A percentile compares a stretch with the other conserved stretches of the same genome.
Conservation (phyloP, 2,329 filamentous ascomycete species). For the Fusarium oxysporum region DNA sequence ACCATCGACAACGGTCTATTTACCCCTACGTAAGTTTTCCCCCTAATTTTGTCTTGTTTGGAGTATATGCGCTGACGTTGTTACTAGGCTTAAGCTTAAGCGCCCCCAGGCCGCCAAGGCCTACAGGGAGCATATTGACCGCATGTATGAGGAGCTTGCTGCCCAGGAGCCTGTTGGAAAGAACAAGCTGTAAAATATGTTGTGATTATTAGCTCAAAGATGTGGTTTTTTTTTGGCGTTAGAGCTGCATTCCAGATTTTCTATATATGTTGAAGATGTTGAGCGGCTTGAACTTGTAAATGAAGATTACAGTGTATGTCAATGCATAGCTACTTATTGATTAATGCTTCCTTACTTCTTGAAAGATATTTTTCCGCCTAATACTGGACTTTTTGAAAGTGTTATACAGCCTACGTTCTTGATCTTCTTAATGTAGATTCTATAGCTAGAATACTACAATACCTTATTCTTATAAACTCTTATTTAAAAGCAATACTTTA, state of each 20-base stretch:
- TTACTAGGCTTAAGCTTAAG: conserved; percentile 68
- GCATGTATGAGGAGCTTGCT: conserved; percentile 66
- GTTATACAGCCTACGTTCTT: no score
- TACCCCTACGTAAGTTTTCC: conserved; percentile 81
- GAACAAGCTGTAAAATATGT: conserved; percentile 42
- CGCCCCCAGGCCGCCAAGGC: conserved; percentile 66
- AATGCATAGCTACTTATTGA: not conserved
- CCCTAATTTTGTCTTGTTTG: not conserved
- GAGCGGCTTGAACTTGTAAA: conserved; percentile 27
- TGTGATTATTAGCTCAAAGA: not conserved
- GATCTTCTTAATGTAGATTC: no score
- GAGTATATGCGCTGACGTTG: conserved; percentile 19
- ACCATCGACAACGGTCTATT: conserved; percentile 91
- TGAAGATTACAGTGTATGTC: conserved; percentile 18
- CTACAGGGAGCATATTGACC: conserved; percentile 64
- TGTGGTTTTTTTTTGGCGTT: conserved; percentile 10
- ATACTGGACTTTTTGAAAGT: not conserved
- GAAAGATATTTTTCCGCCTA: not conserved
- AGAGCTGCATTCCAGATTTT: conserved; percentile 5
- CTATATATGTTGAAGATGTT: conserved; percentile 5
- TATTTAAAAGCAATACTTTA: not conserved
- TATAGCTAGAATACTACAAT: not conserved
- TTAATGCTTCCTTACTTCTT: not conserved
- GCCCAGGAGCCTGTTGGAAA: conserved; percentile 28
- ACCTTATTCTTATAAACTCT: not conserved